Conservation (phyloP, 2,329 filamentous ascomycete genomes). For the Colletotrichum higginsianum region DNA sequence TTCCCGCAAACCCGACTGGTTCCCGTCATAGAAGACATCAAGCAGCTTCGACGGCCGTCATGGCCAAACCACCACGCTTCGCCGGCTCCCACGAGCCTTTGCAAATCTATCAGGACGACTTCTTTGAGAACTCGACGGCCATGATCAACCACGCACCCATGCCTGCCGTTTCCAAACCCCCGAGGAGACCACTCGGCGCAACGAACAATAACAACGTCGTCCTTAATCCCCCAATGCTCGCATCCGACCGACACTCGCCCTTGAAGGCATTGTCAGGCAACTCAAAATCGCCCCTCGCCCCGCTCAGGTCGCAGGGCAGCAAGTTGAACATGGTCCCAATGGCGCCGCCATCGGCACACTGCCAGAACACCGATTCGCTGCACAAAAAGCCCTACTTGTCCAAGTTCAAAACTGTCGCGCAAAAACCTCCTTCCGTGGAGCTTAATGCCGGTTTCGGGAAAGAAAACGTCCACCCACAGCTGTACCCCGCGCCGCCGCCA, state of each 20-base stretch:
- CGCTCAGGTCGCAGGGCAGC: slow-evolving; percentile 68
- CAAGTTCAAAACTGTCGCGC: slow-evolving; percentile 70
- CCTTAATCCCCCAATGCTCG: slow-evolving; percentile 73
- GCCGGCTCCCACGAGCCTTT: slow-evolving; percentile 62
- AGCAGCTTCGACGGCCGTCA: slow-evolving; percentile 56
- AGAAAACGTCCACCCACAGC: slow-evolving; percentile 69
- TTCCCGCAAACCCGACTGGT: slow-evolving; percentile 24
- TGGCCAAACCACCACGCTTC: slow-evolving; percentile 68
- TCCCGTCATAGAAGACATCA: slow-evolving; percentile 25
- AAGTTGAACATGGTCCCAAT: slow-evolving; percentile 78
- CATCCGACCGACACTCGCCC: slow-evolving; percentile 74
- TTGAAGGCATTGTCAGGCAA: slow-evolving; percentile 72
- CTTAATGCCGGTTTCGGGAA: slow-evolving; percentile 62
- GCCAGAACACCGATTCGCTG: slow-evolving; percentile 75
- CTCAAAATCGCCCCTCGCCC: slow-evolving; percentile 72
- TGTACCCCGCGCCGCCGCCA: slow-evolving; percentile 62
- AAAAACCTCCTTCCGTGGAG: slow-evolving; percentile 64
- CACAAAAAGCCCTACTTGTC: slow-evolving; percentile 76
- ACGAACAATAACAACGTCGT: slow-evolving; percentile 77
- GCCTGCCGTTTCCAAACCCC: slow-evolving; percentile 64
- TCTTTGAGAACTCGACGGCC: slow-evolving; percentile 60
- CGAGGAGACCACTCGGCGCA: slow-evolving; percentile 63
- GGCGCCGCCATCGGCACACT: slow-evolving; percentile 72
- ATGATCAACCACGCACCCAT: slow-evolving; percentile 72
- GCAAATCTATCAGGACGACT: slow-evolving; percentile 68